These are phyloP conservation scores for Phytophthora cajani DNA, from an alignment of 352 stramenopile species.

Conservation along the genomic window DNA sequence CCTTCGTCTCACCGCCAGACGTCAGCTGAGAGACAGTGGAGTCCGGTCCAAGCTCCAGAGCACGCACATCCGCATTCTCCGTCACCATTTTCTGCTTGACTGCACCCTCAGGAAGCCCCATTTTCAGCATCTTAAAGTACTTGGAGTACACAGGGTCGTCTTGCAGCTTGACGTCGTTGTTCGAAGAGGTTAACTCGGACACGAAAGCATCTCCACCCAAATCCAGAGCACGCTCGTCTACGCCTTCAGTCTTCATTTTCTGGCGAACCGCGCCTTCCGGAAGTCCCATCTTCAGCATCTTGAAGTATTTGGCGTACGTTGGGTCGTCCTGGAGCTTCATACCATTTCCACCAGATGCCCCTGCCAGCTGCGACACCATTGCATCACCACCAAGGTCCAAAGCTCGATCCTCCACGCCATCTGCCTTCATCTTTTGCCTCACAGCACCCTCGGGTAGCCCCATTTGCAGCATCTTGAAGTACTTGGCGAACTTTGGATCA, in stretches of 20 bases:
- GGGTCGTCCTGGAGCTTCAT: constrained; percentile 48
- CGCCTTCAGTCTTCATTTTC: constrained; percentile 78
- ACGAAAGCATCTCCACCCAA: constrained; percentile 56
- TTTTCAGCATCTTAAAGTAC: constrained; percentile 96
- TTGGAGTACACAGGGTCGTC: constrained; percentile 80
- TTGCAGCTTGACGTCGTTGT: constrained; percentile 44
- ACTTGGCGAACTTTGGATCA: constrained; percentile 85
- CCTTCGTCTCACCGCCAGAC: constrained; percentile 7
- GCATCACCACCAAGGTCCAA: constrained; percentile 51
- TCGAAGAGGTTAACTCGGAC: constrained; percentile 39
- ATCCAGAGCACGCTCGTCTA: constrained; percentile 63
- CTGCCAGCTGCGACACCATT: constrained; percentile 35
- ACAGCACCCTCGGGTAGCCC: constrained; percentile 86
- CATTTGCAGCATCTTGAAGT: constrained; percentile 95
- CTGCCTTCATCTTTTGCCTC: constrained; percentile 82
- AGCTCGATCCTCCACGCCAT: constrained; percentile 44
- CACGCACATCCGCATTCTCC: constrained; percentile 55
- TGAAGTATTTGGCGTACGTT: constrained; percentile 89
- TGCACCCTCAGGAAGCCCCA: constrained; percentile 88
- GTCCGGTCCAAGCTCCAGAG: constrained; percentile 74
- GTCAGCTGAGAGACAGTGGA: constrained; percentile 53
- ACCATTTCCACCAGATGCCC: not conserved
- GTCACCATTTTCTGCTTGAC: constrained; percentile 87
- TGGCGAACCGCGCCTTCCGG: constrained; percentile 83
- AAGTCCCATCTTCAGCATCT: constrained; percentile 93